Percentiles rank a stretch among this genome's conserved stretches.
Conservation (phyloP, 805 yeast species). For the Schwanniomyces polymorphus region DNA sequence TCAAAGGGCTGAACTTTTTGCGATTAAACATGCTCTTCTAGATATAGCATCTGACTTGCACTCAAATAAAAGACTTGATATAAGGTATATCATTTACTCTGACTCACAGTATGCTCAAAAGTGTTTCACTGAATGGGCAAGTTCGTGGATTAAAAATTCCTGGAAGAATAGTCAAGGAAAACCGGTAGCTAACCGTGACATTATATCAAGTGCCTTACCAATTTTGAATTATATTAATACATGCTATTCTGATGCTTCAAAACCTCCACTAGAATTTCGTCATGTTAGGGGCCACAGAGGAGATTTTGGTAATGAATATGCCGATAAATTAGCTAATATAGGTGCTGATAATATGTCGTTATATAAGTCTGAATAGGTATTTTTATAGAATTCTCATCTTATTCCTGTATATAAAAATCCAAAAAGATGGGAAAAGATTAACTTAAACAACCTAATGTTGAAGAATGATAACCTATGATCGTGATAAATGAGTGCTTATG, state of each 20-base stretch:
- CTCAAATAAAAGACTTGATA: constrained; percentile 11
- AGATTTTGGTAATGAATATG: constrained; percentile 68
- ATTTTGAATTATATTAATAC: constrained; percentile 8
- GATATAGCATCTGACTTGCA: constrained; percentile 34
- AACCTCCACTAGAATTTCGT: constrained; percentile 23
- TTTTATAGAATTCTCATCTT: neutral
- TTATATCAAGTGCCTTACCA: constrained; percentile 29
- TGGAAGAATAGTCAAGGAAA: constrained; percentile 48
- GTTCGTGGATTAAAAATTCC: constrained; percentile 57
- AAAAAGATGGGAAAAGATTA: neutral
- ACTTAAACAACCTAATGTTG: neutral
- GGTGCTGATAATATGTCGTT: constrained; percentile 48
- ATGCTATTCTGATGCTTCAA: neutral
- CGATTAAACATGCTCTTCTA: constrained; percentile 57
- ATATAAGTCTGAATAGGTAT: neutral
- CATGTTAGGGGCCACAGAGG: constrained; percentile 80
- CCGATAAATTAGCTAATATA: constrained; percentile 71
- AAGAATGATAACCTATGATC: neutral
- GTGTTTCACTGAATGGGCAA: constrained; percentile 56
- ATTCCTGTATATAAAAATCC: constrained; percentile 1
- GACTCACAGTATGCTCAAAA: constrained; percentile 73
- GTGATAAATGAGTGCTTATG: constrained; percentile 32
- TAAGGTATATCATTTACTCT: constrained; percentile 48
- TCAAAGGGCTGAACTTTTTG: constrained; percentile 77
- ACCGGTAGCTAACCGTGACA: constrained; percentile 51